phyloP scores from a whole-genome alignment of 2,329 filamentous ascomycete genomes.

The Helminthosporium solani region DNA sequence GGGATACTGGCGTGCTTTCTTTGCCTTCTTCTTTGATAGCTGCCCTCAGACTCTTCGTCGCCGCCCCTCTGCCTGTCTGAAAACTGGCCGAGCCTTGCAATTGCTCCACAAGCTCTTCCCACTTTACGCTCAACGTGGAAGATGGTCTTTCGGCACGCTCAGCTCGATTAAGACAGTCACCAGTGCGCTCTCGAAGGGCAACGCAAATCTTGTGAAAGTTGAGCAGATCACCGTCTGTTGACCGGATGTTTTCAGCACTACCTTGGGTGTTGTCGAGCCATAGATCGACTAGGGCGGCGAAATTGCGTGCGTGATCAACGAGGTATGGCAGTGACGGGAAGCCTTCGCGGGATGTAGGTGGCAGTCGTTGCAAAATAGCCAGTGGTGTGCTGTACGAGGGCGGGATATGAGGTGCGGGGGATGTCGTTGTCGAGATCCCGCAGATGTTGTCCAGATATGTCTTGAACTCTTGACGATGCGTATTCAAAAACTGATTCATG shows the following conservation, averaged over 20 bases:
- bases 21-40: conserved; percentile 27
- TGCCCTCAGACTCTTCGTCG: conserved; percentile 29
- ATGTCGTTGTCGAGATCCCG: conserved; percentile 69
- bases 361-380: conserved; percentile 81
- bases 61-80: conserved; percentile 33
- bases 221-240: conserved; percentile 48
- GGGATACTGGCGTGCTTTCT: conserved; percentile 26
- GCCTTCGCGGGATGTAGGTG: conserved; percentile 79
- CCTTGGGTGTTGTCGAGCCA: conserved; percentile 64
- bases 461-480: conserved; percentile 78
- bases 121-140: conserved; percentile 50
- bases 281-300: conserved; percentile 77
- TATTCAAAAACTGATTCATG: conserved; percentile 84
- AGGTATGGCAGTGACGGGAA: conserved; percentile 92
- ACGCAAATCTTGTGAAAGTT: conserved; percentile 53
- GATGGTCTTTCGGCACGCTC: conserved; percentile 55
- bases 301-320: conserved; percentile 83
- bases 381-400: conserved; percentile 91
- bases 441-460: conserved; percentile 85
- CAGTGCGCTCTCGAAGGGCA: conserved; percentile 49
- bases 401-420: conserved; percentile 63
- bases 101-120: conserved; percentile 56
- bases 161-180: conserved; percentile 53
- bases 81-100: conserved; percentile 40
- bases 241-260: conserved; percentile 40